phyloP scores from a whole-genome alignment of 129 eudicot genomes.

The Tagetes patula region DNA sequence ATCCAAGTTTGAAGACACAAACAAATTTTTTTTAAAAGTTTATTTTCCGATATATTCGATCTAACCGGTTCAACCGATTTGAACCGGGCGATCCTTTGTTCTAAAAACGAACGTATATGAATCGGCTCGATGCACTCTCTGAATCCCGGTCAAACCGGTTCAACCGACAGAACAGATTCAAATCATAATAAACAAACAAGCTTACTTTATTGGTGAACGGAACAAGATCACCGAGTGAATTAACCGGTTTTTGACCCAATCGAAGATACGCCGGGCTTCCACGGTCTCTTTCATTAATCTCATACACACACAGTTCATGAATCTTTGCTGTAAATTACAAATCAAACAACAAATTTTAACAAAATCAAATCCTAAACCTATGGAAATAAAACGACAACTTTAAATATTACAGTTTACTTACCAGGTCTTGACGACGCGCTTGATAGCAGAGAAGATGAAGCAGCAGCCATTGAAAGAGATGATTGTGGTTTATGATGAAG shows the following conservation, averaged over 20 bases:
- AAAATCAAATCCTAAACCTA: neutral
- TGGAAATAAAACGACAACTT: too few relatives aligned
- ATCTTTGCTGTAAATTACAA: constrained; percentile 46
- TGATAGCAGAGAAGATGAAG: constrained; percentile 43
- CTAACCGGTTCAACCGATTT: too few relatives aligned
- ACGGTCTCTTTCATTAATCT: constrained; percentile 83
- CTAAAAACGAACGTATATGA: too few relatives aligned
- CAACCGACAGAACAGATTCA: too few relatives aligned
- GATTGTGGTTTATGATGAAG: neutral
- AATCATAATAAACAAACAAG: neutral
- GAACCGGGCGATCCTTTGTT: too few relatives aligned
- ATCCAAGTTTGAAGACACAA: too few relatives aligned
- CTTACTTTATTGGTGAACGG: constrained; percentile 77
- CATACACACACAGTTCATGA: constrained; percentile 68
- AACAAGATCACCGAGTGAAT: constrained; percentile 79
- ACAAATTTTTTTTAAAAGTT: too few relatives aligned
- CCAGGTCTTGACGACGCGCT: constrained; percentile 25
- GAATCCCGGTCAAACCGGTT: too few relatives aligned
- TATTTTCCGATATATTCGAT: too few relatives aligned
- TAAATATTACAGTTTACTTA: too few relatives aligned
- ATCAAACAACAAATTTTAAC: neutral
- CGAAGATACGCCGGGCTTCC: constrained; percentile 85
- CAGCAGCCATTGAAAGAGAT: constrained; percentile 29
- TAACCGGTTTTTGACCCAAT: constrained; percentile 70
- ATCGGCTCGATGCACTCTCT: too few relatives aligned